Evolutionary conservation across 441 rosid genomes (phyloP).

Genomic region (Biscutella laevigata): DNA sequence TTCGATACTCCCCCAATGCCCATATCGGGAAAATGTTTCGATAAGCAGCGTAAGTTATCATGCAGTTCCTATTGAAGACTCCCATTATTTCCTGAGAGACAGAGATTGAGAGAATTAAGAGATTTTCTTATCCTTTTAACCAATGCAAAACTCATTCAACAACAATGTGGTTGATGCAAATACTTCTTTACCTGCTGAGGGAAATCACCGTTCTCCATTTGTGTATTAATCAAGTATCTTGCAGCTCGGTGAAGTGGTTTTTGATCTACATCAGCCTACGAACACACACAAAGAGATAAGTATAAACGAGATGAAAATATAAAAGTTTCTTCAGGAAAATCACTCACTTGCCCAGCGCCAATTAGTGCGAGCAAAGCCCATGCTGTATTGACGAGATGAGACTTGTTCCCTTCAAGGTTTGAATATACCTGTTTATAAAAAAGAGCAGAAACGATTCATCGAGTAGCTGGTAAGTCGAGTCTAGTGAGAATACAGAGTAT

Average conservation of each 20-base stretch:
- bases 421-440: constrained; percentile 44
- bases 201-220: constrained; percentile 51
- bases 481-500: neutral
- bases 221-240: constrained; percentile 36
- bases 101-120: neutral
- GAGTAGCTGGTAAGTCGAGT: neutral
- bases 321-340: neutral
- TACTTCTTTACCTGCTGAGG: constrained; percentile 52
- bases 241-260: constrained; percentile 48
- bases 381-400: constrained; percentile 66
- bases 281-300: neutral
- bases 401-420: constrained; percentile 43
- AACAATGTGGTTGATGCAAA: constrained; percentile 3
- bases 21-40: constrained; percentile 31
- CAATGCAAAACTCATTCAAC: neutral
- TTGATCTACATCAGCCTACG: constrained; percentile 38
- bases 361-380: constrained; percentile 88
- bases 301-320: neutral
- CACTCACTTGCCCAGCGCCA: constrained; percentile 67
- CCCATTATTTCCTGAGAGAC: constrained; percentile 32
- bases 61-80: constrained; percentile 32
- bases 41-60: constrained; percentile 31
- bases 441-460: neutral
- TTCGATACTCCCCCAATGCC: constrained; percentile 32
- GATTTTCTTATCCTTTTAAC: neutral